A percentile compares a stretch with the other conserved stretches of the same genome.
These are phyloP conservation scores for Poterioochromonas sp. DNA, from an alignment of 352 stramenopile genomes.

Conservation along the genomic window DNA sequence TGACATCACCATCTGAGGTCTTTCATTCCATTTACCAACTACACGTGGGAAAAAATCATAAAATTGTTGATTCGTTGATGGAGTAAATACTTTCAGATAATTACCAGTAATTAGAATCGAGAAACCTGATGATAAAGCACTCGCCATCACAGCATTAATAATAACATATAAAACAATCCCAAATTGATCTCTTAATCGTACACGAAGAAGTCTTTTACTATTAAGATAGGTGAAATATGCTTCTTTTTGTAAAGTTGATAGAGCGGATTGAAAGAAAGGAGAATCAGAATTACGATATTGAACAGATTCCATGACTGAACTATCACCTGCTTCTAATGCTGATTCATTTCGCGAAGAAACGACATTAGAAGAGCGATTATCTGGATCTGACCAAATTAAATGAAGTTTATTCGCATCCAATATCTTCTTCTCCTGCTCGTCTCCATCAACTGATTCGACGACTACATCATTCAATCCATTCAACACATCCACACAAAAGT, in stretches of 20 bases:
- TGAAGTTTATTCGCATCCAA: neutral
- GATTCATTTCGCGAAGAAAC: no score
- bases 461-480: neutral
- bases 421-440: neutral
- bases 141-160: neutral
- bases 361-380: neutral
- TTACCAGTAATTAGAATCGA: neutral
- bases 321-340: no score
- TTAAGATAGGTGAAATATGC: neutral
- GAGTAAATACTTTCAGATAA: neutral
- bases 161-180: neutral
- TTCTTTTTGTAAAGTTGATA: no score
- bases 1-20: neutral
- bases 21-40: neutral
- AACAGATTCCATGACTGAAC: no score
- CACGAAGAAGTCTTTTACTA: no score
- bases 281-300: neutral
- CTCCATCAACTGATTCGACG: neutral
- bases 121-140: neutral
- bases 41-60: neutral
- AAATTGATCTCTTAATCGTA: no score
- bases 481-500: constrained; percentile 21
- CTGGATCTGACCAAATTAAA: neutral
- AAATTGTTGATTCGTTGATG: neutral
- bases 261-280: neutral